Evolutionary conservation across 2,329 filamentous ascomycete species (phyloP).

Genomic region (Botrytis hyacinthi): DNA sequence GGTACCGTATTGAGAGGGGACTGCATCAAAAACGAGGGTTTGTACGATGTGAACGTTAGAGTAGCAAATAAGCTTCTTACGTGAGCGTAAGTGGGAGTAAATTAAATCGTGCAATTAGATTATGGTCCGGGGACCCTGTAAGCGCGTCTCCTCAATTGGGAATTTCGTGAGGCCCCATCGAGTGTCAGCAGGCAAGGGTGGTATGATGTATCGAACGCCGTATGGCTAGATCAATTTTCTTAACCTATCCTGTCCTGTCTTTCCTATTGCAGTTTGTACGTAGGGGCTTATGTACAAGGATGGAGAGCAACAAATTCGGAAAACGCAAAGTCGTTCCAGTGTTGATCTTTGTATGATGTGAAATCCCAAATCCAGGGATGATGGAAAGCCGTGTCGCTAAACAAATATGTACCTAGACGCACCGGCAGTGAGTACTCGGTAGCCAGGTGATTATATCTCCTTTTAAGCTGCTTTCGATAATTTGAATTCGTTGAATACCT

Average conservation of each 20-base stretch:
- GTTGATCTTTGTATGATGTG: not conserved
- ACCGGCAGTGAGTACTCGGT: not conserved
- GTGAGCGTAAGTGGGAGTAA: not conserved
- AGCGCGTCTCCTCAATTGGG: not conserved
- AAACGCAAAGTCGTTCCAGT: not conserved
- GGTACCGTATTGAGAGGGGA: not conserved
- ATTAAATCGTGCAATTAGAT: not conserved
- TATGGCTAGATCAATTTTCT: not conserved
- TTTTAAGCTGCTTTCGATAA: not conserved
- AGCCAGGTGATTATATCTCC: not conserved
- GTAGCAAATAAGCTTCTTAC: not conserved
- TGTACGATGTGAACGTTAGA: not conserved
- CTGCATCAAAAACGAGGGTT: not conserved
- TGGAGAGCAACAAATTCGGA: not conserved
- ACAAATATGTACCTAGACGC: not conserved
- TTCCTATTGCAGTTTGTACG: not conserved
- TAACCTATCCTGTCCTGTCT: not conserved
- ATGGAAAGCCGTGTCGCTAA: not conserved
- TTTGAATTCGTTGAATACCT: not conserved
- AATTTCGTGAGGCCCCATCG: slow-evolving; percentile 4
- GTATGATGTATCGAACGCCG: slow-evolving; percentile 20
- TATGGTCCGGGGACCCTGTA: not conserved
- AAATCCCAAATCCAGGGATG: not conserved
- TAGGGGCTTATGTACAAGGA: not conserved
- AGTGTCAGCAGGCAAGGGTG: slow-evolving; percentile 19